Base-by-base conservation (phyloP, 805 yeast species). In the Lachancea nothofagi region DNA sequence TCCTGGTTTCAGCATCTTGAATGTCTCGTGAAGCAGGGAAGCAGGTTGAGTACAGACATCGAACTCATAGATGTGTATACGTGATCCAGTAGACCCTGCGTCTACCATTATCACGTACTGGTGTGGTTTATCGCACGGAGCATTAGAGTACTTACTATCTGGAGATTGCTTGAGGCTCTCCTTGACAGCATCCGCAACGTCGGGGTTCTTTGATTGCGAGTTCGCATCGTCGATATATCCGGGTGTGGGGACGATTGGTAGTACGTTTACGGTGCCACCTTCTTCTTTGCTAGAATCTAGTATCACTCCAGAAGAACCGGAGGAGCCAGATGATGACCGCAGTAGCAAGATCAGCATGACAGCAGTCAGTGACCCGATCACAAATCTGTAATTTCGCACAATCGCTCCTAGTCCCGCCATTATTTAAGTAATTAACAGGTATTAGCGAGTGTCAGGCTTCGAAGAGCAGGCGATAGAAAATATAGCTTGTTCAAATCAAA, bases 81-180 rank as follows among this genome's bases (percentile, higher is more conserved):
- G 80, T 12, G 97, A 88, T 23, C 98, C 98, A 12, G 95, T 83
- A 1, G 97, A 89, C 7, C 98, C 99, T 6, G 98, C 98, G 68
- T 93, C 99, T 41, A 93, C 71, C 96, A 93, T 88, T 18, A 93
- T 75, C 22, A 89, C 97, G 52, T 73, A 90, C 56, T 83, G 83
- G 25, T 75, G 64, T 20, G 75, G 68, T 35, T 62, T 61, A 3
- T 45, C 54, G 54, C 77, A 72, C 15, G 57, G 30, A 22, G 38
- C 36, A n/a, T 45, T 34, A 24, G 38, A 24, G 25, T 43, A 21
- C 19, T 33, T 28, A 20, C 10, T 34, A 12, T 29, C 74, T 3
- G 34, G 12, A 14, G 38, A 13, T 5, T 19, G 22, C 65, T 44
- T 71, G 66, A 21, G 28, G 20, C 32, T 39, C 14, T 35, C 31